Conservation (phyloP, 257 asterid genomes). For the Solanum stenotomum region DNA sequence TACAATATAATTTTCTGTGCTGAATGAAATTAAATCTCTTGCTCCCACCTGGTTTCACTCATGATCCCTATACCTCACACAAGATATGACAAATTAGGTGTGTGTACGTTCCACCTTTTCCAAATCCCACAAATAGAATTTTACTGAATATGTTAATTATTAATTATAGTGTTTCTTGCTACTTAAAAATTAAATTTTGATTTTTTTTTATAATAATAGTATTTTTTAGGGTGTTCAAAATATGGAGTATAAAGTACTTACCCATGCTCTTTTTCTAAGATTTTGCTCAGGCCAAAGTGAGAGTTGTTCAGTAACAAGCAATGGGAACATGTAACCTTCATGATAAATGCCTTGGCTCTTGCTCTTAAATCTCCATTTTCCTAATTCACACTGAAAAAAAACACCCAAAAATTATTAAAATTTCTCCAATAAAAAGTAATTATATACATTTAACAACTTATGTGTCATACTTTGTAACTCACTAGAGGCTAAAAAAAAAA, state of each 20-base stretch:
- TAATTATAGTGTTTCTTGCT: background rate
- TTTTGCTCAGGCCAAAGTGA: slow-evolving; percentile 65
- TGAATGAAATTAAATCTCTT: too few species aligned
- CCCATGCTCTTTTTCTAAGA: slow-evolving; percentile 53
- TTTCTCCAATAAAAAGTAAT: background rate
- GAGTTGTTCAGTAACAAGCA: slow-evolving; percentile 58
- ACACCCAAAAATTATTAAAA: background rate
- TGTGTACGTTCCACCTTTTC: too few species aligned
- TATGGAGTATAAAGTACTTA: background rate
- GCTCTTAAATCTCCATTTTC: slow-evolving; percentile 73
- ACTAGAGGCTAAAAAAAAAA: background rate
- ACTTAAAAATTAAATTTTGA: background rate
- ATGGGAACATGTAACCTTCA: slow-evolving; percentile 68
- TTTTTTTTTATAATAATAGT: too few species aligned
- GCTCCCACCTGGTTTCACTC: background rate
- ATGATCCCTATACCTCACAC: background rate
- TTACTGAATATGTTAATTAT: background rate
- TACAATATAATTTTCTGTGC: too few species aligned
- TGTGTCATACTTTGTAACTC: too few species aligned
- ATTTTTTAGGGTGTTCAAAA: too few species aligned
- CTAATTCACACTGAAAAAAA: slow-evolving; percentile 45
- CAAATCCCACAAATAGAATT: background rate
- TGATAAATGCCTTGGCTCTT: slow-evolving; percentile 47
- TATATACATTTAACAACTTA: background rate
- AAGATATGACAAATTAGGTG: background rate